These are phyloP conservation scores for Suaeda aralocaspica DNA, from an alignment of 148 eudicot species.

Conservation along the genomic window DNA sequence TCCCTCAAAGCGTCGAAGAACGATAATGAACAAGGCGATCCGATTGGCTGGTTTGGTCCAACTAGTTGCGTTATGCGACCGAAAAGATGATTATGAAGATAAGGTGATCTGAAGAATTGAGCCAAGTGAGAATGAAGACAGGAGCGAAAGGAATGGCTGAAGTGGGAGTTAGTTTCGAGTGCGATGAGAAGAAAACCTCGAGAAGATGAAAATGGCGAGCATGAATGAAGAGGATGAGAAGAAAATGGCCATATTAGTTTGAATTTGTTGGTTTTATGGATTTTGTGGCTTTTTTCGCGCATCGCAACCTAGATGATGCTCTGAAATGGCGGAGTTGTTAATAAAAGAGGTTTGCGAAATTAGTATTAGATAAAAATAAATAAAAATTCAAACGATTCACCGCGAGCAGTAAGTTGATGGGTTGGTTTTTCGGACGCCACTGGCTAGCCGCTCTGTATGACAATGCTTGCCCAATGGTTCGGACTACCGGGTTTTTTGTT, in stretches of 20 bases:
- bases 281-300: neutral
- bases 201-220: slow-evolving; percentile 60
- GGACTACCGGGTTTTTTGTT: no score
- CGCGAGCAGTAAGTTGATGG: no score
- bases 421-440: no score
- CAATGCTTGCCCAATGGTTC: no score
- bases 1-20: slow-evolving; percentile 90
- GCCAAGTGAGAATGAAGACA: slow-evolving; percentile 56
- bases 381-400: no score
- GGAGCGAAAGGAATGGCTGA: slow-evolving; percentile 65
- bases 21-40: slow-evolving; percentile 73
- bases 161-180: slow-evolving; percentile 75
- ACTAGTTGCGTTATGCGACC: slow-evolving; percentile 29
- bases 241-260: slow-evolving; percentile 40
- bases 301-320: neutral
- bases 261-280: slow-evolving; percentile 20
- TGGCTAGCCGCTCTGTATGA: no score
- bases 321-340: no score
- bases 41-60: slow-evolving; percentile 80
- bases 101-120: neutral
- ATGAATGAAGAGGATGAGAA: slow-evolving; percentile 51
- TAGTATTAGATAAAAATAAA: no score
- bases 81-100: neutral
- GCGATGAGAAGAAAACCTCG: slow-evolving; percentile 89
- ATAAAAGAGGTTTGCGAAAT: no score